Conservation (phyloP, 2,329 filamentous ascomycete species). For the Sporothrix pallida region DNA sequence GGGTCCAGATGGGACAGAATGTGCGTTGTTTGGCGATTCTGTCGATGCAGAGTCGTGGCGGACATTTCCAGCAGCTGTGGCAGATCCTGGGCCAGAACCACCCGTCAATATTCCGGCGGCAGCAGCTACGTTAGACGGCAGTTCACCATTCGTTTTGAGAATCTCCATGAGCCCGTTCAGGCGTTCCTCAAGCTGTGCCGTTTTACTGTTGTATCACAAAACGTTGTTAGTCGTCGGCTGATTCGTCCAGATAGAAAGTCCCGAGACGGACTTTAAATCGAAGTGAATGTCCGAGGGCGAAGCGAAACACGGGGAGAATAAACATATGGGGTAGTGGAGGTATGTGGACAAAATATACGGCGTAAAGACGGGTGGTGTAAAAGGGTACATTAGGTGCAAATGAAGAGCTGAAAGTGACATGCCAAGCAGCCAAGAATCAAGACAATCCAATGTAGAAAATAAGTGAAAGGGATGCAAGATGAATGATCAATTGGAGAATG, state of each 20-base stretch:
- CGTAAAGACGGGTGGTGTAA: too few relatives aligned
- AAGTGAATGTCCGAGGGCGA: constrained; percentile 16
- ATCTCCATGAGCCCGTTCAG: constrained; percentile 57
- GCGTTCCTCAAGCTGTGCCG: constrained; percentile 57
- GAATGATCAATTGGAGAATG: neutral
- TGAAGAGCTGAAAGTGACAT: too few relatives aligned
- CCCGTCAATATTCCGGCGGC: neutral
- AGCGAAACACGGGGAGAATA: too few relatives aligned
- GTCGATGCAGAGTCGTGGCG: neutral
- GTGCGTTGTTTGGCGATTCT: constrained; percentile 24
- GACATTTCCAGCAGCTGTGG: neutral
- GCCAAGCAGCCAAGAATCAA: too few relatives aligned
- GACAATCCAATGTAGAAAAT: too few relatives aligned
- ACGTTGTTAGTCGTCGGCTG: neutral
- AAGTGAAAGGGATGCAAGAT: neutral
- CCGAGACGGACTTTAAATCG: constrained; percentile 18
- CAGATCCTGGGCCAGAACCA: neutral
- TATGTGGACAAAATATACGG: neutral
- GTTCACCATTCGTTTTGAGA: constrained; percentile 52
- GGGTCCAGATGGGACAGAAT: constrained; percentile 1
- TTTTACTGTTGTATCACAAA: constrained; percentile 47
- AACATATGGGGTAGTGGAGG: too few relatives aligned
- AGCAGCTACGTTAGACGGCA: constrained; percentile 36
- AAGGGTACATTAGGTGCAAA: neutral
- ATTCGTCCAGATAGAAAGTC: neutral